These are phyloP conservation scores for Vigna unguiculata DNA, from an alignment of 306 rosid genomes.

Conservation along the genomic window DNA sequence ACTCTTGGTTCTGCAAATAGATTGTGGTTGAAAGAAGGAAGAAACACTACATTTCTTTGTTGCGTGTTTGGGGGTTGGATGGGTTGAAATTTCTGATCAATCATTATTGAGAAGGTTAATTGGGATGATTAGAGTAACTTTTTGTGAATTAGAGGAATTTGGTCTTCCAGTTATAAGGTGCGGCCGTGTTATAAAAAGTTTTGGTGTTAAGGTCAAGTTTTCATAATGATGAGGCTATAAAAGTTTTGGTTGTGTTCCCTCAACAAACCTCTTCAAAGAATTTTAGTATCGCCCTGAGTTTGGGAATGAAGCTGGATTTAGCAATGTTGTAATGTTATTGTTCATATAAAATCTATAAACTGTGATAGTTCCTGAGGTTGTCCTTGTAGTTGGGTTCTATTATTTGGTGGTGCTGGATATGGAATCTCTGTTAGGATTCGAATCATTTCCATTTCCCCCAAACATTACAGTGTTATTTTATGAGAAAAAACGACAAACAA, in stretches of 20 bases:
- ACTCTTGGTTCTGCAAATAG: neutral
- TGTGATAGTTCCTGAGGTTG: neutral
- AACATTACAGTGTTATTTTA: neutral
- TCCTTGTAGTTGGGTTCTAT: slow-evolving; percentile 1
- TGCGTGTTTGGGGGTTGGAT: neutral
- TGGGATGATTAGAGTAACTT: neutral
- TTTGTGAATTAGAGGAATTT: neutral
- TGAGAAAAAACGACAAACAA: slow-evolving; percentile 3
- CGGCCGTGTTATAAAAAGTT: neutral
- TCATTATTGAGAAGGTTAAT: neutral
- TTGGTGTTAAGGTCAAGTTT: neutral
- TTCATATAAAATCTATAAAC: neutral
- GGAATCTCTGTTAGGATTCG: neutral
- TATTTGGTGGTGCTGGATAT: slow-evolving; percentile 3
- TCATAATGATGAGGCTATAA: neutral
- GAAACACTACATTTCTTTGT: too few species aligned
- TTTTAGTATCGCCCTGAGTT: neutral
- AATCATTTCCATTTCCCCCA: neutral
- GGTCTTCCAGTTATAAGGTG: neutral
- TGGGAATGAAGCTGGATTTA: neutral
- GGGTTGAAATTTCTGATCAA: neutral
- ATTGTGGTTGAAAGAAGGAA: neutral
- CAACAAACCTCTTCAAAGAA: neutral
- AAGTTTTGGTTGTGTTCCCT: neutral
- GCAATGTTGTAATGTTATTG: neutral